Conservation (phyloP, 306 rosid genomes). For the Casuarina glauca region DNA sequence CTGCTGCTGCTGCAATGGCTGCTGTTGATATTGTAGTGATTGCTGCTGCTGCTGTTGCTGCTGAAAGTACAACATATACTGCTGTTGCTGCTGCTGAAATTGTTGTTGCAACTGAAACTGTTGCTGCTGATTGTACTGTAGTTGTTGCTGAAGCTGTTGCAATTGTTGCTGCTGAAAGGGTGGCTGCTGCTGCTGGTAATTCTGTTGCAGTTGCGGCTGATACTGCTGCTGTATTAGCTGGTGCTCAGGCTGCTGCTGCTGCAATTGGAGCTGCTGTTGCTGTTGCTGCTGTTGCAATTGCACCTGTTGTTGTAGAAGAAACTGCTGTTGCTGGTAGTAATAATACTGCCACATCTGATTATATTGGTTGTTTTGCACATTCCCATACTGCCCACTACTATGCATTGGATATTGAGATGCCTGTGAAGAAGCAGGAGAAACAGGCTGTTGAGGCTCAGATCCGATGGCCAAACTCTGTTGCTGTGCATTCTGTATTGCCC, state of each 20-base stretch:
- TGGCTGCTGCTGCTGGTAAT: conserved; percentile 45
- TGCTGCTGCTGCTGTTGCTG: conserved; percentile 16
- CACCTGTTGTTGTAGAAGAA: conserved; percentile 44
- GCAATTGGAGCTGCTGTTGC: conserved; percentile 44
- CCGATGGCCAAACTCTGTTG: conserved; percentile 38
- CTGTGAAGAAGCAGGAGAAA: conserved; percentile 33
- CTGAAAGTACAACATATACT: conserved; percentile 34
- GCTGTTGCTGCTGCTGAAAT: conserved; percentile 40
- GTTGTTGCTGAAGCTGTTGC: conserved; percentile 51
- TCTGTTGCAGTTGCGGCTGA: conserved; percentile 46
- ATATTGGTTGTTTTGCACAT: conserved; percentile 56
- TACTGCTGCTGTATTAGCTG: conserved; percentile 44
- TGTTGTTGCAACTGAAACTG: conserved; percentile 44
- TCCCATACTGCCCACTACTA: conserved; percentile 52
- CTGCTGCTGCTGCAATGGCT: conserved; percentile 34
- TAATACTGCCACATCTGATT: conserved; percentile 80
- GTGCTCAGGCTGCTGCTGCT: conserved; percentile 44
- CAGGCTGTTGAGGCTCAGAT: conserved; percentile 53
- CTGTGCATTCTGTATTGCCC: conserved; percentile 54
- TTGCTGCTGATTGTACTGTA: conserved; percentile 19
- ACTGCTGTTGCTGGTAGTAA: conserved; percentile 78
- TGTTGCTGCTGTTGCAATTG: conserved; percentile 33
- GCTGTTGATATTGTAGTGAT: conserved; percentile 33
- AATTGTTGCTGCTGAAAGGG: conserved; percentile 29
- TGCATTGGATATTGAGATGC: conserved; percentile 41